These are phyloP conservation scores for Acaromyces ingoldii DNA, from an alignment of 1,284 basidiomycete genomes.

Conservation along the genomic window DNA sequence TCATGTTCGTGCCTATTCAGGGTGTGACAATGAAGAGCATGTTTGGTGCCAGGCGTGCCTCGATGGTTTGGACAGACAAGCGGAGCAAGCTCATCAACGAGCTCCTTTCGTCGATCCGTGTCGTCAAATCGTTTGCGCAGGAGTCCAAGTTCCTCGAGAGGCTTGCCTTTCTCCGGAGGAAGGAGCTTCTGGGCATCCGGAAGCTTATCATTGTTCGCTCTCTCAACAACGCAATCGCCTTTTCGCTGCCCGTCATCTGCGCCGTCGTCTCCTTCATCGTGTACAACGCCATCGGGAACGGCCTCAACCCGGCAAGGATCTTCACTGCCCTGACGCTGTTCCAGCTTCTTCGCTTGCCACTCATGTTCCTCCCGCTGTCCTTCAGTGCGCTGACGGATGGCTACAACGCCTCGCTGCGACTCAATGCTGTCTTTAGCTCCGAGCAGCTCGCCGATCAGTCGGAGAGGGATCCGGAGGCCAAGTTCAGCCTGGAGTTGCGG, in stretches of 20 bases:
- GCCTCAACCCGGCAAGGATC: constrained; percentile 60
- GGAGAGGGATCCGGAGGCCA: constrained; percentile 41
- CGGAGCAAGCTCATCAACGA: constrained; percentile 48
- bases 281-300: constrained; percentile 64
- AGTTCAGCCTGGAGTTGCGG: constrained; percentile 53
- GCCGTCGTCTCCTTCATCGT: constrained; percentile 79
- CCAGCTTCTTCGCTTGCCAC: constrained; percentile 63
- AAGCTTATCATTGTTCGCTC: constrained; percentile 68
- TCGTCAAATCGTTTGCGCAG: constrained; percentile 47
- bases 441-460: constrained; percentile 57
- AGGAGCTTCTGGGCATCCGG: constrained; percentile 75
- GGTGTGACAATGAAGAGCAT: constrained; percentile 68
- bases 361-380: constrained; percentile 60
- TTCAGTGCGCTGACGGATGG: constrained; percentile 47
- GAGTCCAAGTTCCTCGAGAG: constrained; percentile 56
- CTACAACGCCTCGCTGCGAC: constrained; percentile 38
- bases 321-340: constrained; percentile 49
- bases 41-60: constrained; percentile 66
- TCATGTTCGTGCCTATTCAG: constrained; percentile 63
- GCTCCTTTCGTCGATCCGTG: constrained; percentile 46
- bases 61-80: constrained; percentile 84
- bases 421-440: constrained; percentile 59
- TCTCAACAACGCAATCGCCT: constrained; percentile 63
- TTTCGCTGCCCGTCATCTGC: constrained; percentile 72
- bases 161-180: constrained; percentile 65